Base-by-base conservation (phyloP, 495 filamentous ascomycete genomes). In the Parachaetomium inaequale region DNA sequence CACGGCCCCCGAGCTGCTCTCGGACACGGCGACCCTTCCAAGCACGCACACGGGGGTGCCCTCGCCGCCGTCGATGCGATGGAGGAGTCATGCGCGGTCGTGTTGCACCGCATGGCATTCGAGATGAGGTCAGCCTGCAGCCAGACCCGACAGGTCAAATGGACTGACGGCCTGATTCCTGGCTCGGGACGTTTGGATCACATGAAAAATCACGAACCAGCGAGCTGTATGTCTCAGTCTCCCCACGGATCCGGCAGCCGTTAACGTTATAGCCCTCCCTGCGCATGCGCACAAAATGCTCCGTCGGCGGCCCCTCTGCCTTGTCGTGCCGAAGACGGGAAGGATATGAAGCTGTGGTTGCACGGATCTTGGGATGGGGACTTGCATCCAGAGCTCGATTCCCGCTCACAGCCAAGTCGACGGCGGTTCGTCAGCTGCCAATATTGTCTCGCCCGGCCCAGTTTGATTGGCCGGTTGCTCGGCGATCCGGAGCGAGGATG, bases 401-500 rank as follows among this genome's bases (percentile, higher is more conserved):
- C 14, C 55, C 55, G 59, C 55, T 26, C 55, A 2, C 29, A 26
- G 28, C 17, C 26, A 46, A 23, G 38, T 32, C 28, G 17, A 14
- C 40, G 40, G 25, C 19, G 29, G 26, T 50, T 46, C 59, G 46
- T 67, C 65, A 63, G 61, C 65, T 52, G 63, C 63, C 61, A 59
- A 58, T 63, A 54, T 63, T 58, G 51, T 50, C 66, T 66, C 14
- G 23, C 25, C 42, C 49, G 21, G 6, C 58, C 40, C 26, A 26
- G 15, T 31, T 29, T 70, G 65, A 75, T 76, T 76, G 72, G 74
- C 57, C 59, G 43, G 34, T 21, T 26, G 38, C 34, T 49, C 59
- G 66, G 65, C 55, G 62, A 46, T 59, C 28, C 61, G 67, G 49
- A 66, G 51, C 59, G 64, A 66, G 62, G 29, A 67, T 65, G 67